A percentile compares a stretch with the other conserved stretches of the same genome.
Evolutionary conservation across 129 eudicot species (phyloP).

Genomic region (Arctium lappa): DNA sequence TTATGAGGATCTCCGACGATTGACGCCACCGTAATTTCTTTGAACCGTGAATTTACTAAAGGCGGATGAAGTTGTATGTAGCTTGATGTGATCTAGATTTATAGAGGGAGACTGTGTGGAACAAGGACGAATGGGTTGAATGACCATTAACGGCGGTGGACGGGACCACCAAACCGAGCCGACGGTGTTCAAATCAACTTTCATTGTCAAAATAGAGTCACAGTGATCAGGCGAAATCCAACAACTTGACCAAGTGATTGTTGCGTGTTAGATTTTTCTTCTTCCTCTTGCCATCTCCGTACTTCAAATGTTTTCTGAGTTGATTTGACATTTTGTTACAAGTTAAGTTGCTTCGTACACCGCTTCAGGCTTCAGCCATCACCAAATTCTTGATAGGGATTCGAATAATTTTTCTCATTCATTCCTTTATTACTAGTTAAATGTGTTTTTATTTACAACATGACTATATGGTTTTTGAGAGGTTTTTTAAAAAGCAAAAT

Average conservation of each 20-base stretch:
- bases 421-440: no score
- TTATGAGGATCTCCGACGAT: neutral
- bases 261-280: constrained; percentile 26
- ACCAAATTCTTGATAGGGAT: neutral
- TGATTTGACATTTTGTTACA: neutral
- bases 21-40: neutral
- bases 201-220: constrained; percentile 3
- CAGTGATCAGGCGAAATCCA: constrained; percentile 7
- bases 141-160: neutral
- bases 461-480: no score
- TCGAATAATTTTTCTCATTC: neutral
- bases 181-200: neutral
- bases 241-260: constrained; percentile 6
- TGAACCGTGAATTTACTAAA: neutral
- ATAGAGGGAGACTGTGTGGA: neutral
- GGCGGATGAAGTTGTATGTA: neutral
- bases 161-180: constrained; percentile 31
- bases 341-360: neutral
- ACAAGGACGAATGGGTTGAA: neutral
- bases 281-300: neutral
- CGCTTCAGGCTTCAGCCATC: neutral
- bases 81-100: constrained; percentile 15
- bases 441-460: no score
- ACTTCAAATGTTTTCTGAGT: neutral
- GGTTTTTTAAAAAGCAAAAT: no score